phyloP scores from a whole-genome alignment of 2,329 filamentous ascomycete species.

The Calonectria hawksworthii region DNA sequence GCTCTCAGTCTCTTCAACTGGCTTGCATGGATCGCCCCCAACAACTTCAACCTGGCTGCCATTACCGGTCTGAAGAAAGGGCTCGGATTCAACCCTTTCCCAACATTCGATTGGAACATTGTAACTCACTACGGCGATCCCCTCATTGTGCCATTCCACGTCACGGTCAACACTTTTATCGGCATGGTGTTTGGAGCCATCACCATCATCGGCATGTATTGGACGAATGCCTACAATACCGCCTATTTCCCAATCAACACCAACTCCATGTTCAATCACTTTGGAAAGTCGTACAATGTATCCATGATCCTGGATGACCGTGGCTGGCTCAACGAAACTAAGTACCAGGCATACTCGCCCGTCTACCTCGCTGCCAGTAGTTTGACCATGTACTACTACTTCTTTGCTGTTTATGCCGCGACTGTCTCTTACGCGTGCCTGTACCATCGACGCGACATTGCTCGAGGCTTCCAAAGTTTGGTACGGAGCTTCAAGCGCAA shows the following conservation, averaged over 20 bases:
- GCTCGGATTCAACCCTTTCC: conserved; percentile 63
- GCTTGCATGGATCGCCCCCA: conserved; percentile 68
- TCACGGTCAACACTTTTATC: conserved; percentile 52
- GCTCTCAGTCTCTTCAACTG: conserved; percentile 61
- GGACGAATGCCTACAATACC: conserved; percentile 58
- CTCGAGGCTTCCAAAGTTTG: conserved; percentile 47
- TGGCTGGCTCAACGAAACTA: conserved; percentile 49
- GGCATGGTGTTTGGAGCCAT: conserved; percentile 52
- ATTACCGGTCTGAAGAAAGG: conserved; percentile 58
- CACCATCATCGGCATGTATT: conserved; percentile 60
- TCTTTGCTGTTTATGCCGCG: conserved; percentile 47
- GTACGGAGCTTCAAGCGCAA: conserved; percentile 31
- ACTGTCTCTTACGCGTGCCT: conserved; percentile 53
- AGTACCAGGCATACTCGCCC: conserved; percentile 53
- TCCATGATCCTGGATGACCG: conserved; percentile 58
- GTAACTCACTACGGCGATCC: conserved; percentile 39
- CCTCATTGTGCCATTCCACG: conserved; percentile 55
- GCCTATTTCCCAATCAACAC: conserved; percentile 65
- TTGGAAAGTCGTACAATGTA: conserved; percentile 57
- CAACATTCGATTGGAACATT: conserved; percentile 65
- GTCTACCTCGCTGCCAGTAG: conserved; percentile 47
- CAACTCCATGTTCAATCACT: conserved; percentile 60
- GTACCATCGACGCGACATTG: conserved; percentile 52
- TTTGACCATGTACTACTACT: conserved; percentile 26
- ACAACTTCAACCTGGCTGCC: conserved; percentile 56